phyloP scores from a whole-genome alignment of 2,329 filamentous ascomycete genomes.

The Venturia pyrina region DNA sequence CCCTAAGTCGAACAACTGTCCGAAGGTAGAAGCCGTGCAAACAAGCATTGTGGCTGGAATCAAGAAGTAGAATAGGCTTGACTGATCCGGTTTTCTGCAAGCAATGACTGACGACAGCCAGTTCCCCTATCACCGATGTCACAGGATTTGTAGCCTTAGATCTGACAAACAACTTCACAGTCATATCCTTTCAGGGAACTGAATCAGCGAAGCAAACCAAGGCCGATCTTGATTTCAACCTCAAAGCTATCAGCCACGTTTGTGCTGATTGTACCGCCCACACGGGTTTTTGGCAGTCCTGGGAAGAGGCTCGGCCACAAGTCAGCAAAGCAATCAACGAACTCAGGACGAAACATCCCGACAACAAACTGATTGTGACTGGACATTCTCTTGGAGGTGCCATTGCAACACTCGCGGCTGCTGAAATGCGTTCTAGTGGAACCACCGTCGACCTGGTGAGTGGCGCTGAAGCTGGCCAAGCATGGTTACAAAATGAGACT shows the following conservation, averaged over 20 bases:
- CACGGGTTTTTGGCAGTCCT: slow-evolving; percentile 49
- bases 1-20: slow-evolving; percentile 38
- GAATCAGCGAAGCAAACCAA: slow-evolving; percentile 52
- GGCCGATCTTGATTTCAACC: slow-evolving; percentile 40
- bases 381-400: slow-evolving; percentile 63
- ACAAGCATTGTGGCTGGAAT: slow-evolving; percentile 17
- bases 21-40: slow-evolving; percentile 40
- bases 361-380: slow-evolving; percentile 40
- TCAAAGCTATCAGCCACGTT: slow-evolving; percentile 30
- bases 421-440: slow-evolving; percentile 42
- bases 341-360: neutral
- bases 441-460: slow-evolving; percentile 39
- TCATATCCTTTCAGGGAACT: slow-evolving; percentile 51
- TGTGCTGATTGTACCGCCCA: slow-evolving; percentile 43
- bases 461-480: neutral
- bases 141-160: slow-evolving; percentile 39
- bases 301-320: slow-evolving; percentile 40
- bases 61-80: slow-evolving; percentile 11
- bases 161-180: slow-evolving; percentile 41
- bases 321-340: slow-evolving; percentile 34
- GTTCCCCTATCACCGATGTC: slow-evolving; percentile 30
- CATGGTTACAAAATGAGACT: neutral
- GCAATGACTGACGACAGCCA: slow-evolving; percentile 10
- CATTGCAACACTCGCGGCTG: slow-evolving; percentile 50
- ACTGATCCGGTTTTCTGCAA: neutral